Base-by-base conservation (phyloP, 164 flowering plant species). In the Chimonanthus praecox region DNA sequence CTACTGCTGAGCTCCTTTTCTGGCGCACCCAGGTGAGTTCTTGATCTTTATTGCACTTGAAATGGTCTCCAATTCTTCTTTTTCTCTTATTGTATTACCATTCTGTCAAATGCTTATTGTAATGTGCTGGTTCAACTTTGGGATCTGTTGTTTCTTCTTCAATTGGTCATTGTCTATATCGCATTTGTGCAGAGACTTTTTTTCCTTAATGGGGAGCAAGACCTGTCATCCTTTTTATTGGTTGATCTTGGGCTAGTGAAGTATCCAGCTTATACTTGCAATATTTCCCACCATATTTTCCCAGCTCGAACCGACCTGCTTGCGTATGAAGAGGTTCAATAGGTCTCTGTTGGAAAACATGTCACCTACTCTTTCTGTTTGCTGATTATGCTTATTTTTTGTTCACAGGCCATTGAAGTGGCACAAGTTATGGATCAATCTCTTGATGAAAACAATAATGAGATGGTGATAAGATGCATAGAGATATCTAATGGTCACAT, bases 141-240 rank as follows among this genome's bases (percentile, higher is more conserved):
- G 20, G 7, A 9, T 50, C 11, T 51, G 20, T 10, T 15, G 45
- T 15, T 72, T 49, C 62, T 72, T 71, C 16, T 65, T 71, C 49
- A 20, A 61, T 3, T 4, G 45, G 51, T 45, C 67, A 3, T 4
- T n/a, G 58, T 5, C 4, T 69, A 45, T 63, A 44, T 45, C 45
- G 61, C 65, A 71, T 71, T 13, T 3, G 1, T 88, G 76, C 89
- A 95, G 99, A 89, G 99, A 75, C 91, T 93, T 58, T 95, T 95
- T 80, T 95, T 92, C 80, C 82, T 92, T 21, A 89, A 93, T 75
- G 97, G 97, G 49, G 94, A 90, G 84, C 98, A 92, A 71, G 93
- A 93, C 82, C 82, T 93, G 5, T 88, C 95, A 66, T 79, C 97
- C 20, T 94, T 94, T 83, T 79, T 94, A 58, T 82, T 94, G 60